Base-by-base conservation (phyloP, 2,329 filamentous ascomycete species). In the Microdochium paspali region DNA sequence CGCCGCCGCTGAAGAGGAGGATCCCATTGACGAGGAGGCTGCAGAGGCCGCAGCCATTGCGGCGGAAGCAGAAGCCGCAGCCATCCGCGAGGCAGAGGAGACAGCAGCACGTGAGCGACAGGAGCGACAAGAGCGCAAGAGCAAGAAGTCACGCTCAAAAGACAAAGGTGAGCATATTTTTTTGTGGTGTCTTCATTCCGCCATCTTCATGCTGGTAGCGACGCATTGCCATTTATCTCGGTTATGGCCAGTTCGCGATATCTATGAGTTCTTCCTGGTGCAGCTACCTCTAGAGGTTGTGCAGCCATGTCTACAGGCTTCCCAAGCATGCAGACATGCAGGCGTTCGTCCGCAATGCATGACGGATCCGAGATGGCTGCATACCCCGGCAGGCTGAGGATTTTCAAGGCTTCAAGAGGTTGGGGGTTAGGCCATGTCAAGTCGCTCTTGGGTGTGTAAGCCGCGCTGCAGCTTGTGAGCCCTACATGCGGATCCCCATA, bases 111-210 rank as follows among this genome's bases (percentile, higher is more conserved):
- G 55, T 20, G 56, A 63, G 47, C 55, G 53, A 26, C 51, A 60
- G 44, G 59, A 64, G 46, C 60, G 53, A 26, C 51, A 60, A 45
- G 59, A 64, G 46, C 60, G 59, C 3, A 63, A 63, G 50, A 64
- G 66, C 50, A 68, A 66, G 54, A 72, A 71, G 55, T 63, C 66
- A 56, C 10, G 35, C 7, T 40, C 35, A 15, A 20, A 18, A 40
- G 35, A 53, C 35, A 40, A 40, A 12, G 35, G 35, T 40, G 18
- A 40, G 35, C 7, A 28, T 28, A 28, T 28, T 40, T 12, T 40
- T 21, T 40, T 7, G n/a, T 10, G 6, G 12, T 40, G 20, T 40
- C 3, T 18, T 9, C 10, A 3, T 21, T 21, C 6, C 35, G 5
- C 18, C 15, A 40, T 40, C 6, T 40, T 40, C 10, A 3, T 6